Evolutionary conservation across 352 stramenopile genomes (phyloP).

Genomic region (Peronospora belbahrii): DNA sequence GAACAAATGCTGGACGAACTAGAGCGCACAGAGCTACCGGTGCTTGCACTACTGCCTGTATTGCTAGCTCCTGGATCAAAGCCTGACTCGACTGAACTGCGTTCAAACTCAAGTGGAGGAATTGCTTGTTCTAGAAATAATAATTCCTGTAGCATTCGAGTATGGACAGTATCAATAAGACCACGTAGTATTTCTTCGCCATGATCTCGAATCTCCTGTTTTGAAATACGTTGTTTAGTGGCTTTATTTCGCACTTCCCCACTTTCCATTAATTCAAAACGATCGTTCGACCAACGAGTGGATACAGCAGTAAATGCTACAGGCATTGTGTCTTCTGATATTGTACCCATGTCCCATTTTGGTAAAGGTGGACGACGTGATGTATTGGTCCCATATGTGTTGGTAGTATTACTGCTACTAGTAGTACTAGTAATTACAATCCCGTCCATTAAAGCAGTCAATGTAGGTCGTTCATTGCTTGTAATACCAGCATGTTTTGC

Average conservation of each 20-base stretch:
- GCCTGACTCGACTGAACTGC: slow-evolving; percentile 37
- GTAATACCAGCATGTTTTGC: too few relatives aligned
- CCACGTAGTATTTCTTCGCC: slow-evolving; percentile 61
- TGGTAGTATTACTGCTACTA: too few relatives aligned
- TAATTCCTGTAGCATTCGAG: slow-evolving; percentile 72
- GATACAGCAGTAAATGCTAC: slow-evolving; percentile 31
- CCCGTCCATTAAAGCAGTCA: slow-evolving; percentile 40
- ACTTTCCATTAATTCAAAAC: slow-evolving; percentile 47
- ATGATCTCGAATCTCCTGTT: slow-evolving; percentile 58
- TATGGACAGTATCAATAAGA: slow-evolving; percentile 71
- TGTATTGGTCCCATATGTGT: slow-evolving; percentile 1
- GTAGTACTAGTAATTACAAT: slow-evolving; percentile 23
- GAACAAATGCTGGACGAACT: slow-evolving; percentile 79
- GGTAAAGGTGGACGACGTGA: slow-evolving; percentile 19
- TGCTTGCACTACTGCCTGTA: slow-evolving; percentile 19
- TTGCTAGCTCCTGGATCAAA: slow-evolving; percentile 37
- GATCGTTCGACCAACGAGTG: slow-evolving; percentile 43
- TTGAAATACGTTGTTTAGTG: slow-evolving; percentile 49
- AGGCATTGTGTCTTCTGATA: slow-evolving; percentile 56
- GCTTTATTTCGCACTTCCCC: slow-evolving; percentile 47
- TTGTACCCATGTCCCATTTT: slow-evolving; percentile 70
- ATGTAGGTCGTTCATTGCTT: slow-evolving; percentile 8
- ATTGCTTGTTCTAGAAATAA: slow-evolving; percentile 76
- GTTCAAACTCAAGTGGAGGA: slow-evolving; percentile 55
- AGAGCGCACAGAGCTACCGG: slow-evolving; percentile 39